A percentile compares a stretch with the other conserved stretches of the same genome.
Evolutionary conservation across 192 early-diverging fungal genomes (phyloP).

Genomic region (Mortierella hygrophila): DNA sequence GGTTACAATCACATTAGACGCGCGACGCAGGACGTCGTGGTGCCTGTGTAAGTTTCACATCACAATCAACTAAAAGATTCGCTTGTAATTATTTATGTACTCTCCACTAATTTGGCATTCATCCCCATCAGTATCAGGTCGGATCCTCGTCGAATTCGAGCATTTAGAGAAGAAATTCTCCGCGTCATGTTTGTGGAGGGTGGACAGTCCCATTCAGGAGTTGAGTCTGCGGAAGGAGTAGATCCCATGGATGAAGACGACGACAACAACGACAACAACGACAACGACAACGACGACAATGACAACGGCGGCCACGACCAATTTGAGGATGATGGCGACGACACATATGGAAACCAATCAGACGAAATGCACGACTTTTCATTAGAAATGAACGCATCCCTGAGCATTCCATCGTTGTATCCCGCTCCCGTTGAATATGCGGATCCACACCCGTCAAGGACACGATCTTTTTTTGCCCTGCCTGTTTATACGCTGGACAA

Average conservation of each 20-base stretch:
- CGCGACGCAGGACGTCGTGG: too few species aligned
- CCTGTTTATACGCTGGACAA: neutral
- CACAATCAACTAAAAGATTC: too few species aligned
- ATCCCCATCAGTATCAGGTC: neutral
- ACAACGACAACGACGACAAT: neutral
- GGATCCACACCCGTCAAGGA: neutral
- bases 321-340: neutral
- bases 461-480: neutral
- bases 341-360: too few species aligned
- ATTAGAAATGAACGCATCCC: neutral
- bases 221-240: too few species aligned
- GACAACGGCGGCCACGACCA: too few species aligned
- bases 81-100: too few species aligned
- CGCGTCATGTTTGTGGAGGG: neutral
- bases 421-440: neutral
- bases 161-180: neutral
- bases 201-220: too few species aligned
- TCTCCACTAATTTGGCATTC: neutral
- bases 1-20: too few species aligned
- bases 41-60: too few species aligned
- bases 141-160: neutral
- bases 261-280: neutral
- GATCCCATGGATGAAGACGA: too few species aligned
- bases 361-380: neutral
- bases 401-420: neutral